Base-by-base conservation (phyloP, 2,329 filamentous ascomycete species). In the Tolypocladium inflatum region DNA sequence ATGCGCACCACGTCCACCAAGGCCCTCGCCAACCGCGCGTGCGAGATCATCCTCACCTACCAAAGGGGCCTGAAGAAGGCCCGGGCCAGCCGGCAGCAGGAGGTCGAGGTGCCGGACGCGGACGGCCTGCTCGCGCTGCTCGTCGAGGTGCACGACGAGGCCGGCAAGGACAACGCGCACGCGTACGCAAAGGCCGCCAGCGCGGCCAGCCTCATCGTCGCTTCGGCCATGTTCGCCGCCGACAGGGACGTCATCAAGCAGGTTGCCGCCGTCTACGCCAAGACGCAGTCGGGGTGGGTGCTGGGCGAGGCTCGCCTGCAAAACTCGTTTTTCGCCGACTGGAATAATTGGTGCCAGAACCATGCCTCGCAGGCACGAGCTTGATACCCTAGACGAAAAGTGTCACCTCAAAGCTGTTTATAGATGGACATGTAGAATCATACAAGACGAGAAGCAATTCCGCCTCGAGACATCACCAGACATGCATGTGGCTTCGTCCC, bases 1-100 rank as follows among this genome's bases (percentile, higher is more conserved):
- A 84, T 90, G 52, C 85, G 90, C 58, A 87, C 82, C n/a, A 94
- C 90, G 0, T 84, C 80, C 42, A 87, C 86, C 60, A 91, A 90
- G 73, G 81, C 90, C 56, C 82, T 96, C 4, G 82, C 87, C 1
- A 84, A 86, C 57, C 91, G 90, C 67, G 87, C 88, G 0, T 82
- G 82, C 61, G 82, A 82, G n/a, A 81, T 93, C 39, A 79, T 97
- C 45, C 81, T 85, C 60, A 80, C 84, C 59, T 91, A 90, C 68
- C 86, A 87, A 57, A 88, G 87, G 68, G 77, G 83, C 57, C 63
- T 88, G 75, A 82, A 75, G 76, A 90, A 82, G 77, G 79, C 68
- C 55, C 74, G 74, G 23, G 43, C 45, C 39, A 35, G 53, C 38
- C 39, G 51, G 23, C 45, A 59, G 17, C 68, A 76, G 59, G 72